Percentiles rank a stretch among this genome's conserved stretches.
These are phyloP conservation scores for Diaporthe aspalathi DNA, from an alignment of 2,329 filamentous ascomycete genomes.

Conservation along the genomic window DNA sequence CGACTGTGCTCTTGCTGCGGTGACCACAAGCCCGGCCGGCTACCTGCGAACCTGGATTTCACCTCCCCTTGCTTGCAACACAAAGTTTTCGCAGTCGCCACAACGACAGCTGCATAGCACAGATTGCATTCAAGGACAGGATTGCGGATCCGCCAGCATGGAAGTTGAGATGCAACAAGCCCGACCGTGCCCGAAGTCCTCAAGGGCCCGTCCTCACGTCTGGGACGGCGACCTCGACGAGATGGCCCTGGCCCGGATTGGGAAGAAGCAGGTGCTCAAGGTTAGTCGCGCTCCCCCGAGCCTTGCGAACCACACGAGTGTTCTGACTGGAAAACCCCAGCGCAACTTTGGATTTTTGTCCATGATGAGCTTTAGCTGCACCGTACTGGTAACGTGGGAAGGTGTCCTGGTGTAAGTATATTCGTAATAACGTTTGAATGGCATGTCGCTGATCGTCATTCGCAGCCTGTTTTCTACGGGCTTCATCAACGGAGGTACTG, in stretches of 20 bases:
- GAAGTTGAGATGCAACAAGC: slow-evolving; percentile 6
- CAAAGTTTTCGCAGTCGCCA: neutral
- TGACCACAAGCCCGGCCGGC: neutral
- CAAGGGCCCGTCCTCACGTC: neutral
- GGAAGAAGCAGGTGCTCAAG: slow-evolving; percentile 29
- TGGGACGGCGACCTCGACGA: neutral
- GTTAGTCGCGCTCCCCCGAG: neutral
- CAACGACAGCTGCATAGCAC: neutral
- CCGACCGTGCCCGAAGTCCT: neutral
- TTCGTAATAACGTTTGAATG: neutral
- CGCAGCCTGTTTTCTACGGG: slow-evolving; percentile 37
- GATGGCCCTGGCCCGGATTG: slow-evolving; percentile 1
- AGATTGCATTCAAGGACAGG: neutral
- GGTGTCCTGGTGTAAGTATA: slow-evolving; percentile 39
- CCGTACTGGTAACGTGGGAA: slow-evolving; percentile 24
- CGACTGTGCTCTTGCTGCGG: neutral
- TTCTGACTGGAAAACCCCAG: neutral
- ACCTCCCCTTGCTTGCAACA: neutral
- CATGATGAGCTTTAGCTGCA: slow-evolving; percentile 19
- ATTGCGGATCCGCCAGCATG: neutral
- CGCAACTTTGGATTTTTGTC: slow-evolving; percentile 25
- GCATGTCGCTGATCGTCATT: neutral
- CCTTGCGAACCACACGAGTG: too few species aligned
- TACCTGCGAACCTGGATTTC: neutral
- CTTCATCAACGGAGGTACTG: slow-evolving; percentile 56